phyloP scores from a whole-genome alignment of 2,329 filamentous ascomycete species.

The Calonectria fujianensis region DNA sequence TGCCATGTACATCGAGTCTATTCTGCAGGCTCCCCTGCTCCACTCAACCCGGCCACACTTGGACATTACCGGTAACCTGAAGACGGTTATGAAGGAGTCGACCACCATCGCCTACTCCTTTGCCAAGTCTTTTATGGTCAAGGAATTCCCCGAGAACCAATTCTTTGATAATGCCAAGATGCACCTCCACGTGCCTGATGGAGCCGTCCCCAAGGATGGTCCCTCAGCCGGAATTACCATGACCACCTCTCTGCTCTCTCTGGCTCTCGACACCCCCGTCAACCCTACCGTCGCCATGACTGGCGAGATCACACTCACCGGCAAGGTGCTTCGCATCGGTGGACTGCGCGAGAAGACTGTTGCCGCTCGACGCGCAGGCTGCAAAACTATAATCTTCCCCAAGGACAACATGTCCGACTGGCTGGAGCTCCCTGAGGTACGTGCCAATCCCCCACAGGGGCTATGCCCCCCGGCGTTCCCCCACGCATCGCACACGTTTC shows the following conservation, averaged over 20 bases:
- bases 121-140: constrained; percentile 90
- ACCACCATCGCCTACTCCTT: constrained; percentile 97
- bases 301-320: constrained; percentile 95
- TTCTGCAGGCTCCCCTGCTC: constrained; percentile 88
- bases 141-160: constrained; percentile 89
- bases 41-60: constrained; percentile 84
- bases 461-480: background rate
- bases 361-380: constrained; percentile 92
- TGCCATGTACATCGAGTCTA: constrained; percentile 97
- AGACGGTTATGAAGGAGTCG: constrained; percentile 98
- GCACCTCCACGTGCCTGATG: constrained; percentile 97
- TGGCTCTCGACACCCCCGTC: constrained; percentile 86
- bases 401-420: constrained; percentile 97
- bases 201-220: constrained; percentile 95
- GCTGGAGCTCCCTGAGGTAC: constrained; percentile 96
- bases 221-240: constrained; percentile 97
- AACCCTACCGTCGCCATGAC: constrained; percentile 97
- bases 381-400: constrained; percentile 95
- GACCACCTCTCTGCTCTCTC: constrained; percentile 92
- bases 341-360: constrained; percentile 98
- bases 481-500: constrained; percentile 8
- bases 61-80: constrained; percentile 95
- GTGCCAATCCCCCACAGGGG: constrained; percentile 60
- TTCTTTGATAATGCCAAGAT: constrained; percentile 98
- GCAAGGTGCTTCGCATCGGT: constrained; percentile 96